Conservation (phyloP, 78 protist species). For the Diacronema lutheri region DNA sequence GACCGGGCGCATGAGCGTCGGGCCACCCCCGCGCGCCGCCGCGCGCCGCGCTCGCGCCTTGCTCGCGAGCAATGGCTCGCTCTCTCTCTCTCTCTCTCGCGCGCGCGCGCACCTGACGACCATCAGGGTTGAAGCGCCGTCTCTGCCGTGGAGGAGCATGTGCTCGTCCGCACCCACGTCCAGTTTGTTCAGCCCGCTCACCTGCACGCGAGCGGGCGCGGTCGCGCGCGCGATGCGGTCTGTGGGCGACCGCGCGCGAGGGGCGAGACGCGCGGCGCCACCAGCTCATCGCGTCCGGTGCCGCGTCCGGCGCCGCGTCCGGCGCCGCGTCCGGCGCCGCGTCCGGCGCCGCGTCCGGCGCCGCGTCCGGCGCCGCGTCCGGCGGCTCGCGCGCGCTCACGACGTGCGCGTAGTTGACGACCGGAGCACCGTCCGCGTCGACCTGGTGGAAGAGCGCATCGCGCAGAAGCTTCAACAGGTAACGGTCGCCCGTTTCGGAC, state of each 20-base stretch:
- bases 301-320: background rate
- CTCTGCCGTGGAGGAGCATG: background rate
- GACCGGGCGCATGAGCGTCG: too few relatives aligned
- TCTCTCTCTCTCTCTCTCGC: too few relatives aligned
- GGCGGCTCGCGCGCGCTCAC: background rate
- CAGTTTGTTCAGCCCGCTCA: slow-evolving; percentile 15
- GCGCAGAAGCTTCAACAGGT: slow-evolving; percentile 11
- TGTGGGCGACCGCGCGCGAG: background rate
- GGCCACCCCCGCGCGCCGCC: too few relatives aligned
- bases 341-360: background rate
- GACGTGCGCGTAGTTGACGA: too few relatives aligned
- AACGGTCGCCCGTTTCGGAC: slow-evolving; percentile 19
- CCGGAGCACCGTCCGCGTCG: too few relatives aligned
- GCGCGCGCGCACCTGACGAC: background rate
- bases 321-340: background rate
- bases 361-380: background rate
- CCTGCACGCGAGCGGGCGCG: background rate
- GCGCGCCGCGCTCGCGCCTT: too few relatives aligned
- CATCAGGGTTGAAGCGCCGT: background rate
- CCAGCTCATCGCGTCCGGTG: background rate
- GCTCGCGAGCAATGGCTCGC: too few relatives aligned
- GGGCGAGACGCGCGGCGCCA: background rate
- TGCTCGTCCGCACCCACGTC: background rate
- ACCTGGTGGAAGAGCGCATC: slow-evolving; percentile 14
- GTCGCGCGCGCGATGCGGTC: background rate